These are phyloP conservation scores for Monosporascus ibericus DNA, from an alignment of 2,329 filamentous ascomycete species.

Conservation along the genomic window DNA sequence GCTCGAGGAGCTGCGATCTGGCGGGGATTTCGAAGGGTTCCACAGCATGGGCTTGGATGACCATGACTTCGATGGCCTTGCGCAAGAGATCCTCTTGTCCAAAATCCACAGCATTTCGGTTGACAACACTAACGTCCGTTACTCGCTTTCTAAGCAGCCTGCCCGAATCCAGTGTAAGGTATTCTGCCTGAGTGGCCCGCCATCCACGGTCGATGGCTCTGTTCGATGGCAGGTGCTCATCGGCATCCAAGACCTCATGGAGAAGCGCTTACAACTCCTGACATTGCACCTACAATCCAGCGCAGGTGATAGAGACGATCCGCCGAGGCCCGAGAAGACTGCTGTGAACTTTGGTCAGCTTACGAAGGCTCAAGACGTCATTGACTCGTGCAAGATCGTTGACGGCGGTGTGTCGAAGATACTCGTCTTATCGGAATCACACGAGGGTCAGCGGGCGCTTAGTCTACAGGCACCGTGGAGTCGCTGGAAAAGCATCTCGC, in stretches of 20 bases:
- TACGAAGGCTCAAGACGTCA: slow-evolving; percentile 58
- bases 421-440: slow-evolving; percentile 61
- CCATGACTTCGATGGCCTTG: slow-evolving; percentile 63
- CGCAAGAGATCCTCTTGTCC: slow-evolving; percentile 65
- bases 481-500: slow-evolving; percentile 57
- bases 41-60: slow-evolving; percentile 68
- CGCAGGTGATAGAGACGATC: slow-evolving; percentile 4
- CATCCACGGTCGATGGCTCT: slow-evolving; percentile 46
- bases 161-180: slow-evolving; percentile 53
- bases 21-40: slow-evolving; percentile 60
- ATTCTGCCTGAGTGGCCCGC: slow-evolving; percentile 59
- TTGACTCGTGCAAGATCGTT: slow-evolving; percentile 65
- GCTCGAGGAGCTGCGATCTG: slow-evolving; percentile 59
- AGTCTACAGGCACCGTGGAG: slow-evolving; percentile 74
- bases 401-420: slow-evolving; percentile 65
- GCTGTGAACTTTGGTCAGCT: slow-evolving; percentile 43
- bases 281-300: slow-evolving; percentile 49
- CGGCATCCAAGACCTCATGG: slow-evolving; percentile 63
- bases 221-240: slow-evolving; percentile 53
- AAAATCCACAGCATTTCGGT: slow-evolving; percentile 64
- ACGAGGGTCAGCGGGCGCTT: slow-evolving; percentile 57
- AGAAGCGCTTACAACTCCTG: slow-evolving; percentile 62
- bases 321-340: slow-evolving; percentile 29
- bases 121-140: slow-evolving; percentile 55
- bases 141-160: slow-evolving; percentile 49